A percentile compares a stretch with the other conserved stretches of the same genome.
Evolutionary conservation across 495 filamentous ascomycete species (phyloP).

Genomic region (Lophiotrema nucula): DNA sequence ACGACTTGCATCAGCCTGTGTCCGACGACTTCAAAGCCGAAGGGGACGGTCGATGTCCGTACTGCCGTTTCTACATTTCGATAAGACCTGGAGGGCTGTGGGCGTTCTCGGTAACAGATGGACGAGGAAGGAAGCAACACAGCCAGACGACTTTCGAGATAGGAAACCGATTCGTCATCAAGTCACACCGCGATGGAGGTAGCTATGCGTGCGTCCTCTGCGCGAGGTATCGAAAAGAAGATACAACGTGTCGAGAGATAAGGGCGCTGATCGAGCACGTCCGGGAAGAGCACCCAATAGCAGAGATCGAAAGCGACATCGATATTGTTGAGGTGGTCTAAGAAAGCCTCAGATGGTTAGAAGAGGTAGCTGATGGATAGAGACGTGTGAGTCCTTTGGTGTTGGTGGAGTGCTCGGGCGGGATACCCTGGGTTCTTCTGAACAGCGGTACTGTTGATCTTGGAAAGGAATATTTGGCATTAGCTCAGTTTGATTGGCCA

Average conservation of each 20-base stretch:
- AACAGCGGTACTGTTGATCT: too few relatives aligned
- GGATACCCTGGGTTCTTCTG: too few relatives aligned
- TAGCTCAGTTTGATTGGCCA: too few relatives aligned
- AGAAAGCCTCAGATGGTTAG: too few relatives aligned
- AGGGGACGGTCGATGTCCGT: conserved; percentile 23
- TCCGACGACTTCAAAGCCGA: conserved; percentile 14
- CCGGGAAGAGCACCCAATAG: conserved; percentile 16
- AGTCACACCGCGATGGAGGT: conserved; percentile 26
- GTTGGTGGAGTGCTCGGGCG: too few relatives aligned
- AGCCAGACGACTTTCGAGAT: conserved; percentile 10
- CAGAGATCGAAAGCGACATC: conserved; percentile 13
- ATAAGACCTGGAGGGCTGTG: conserved; percentile 11
- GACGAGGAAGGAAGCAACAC: conserved; percentile 3
- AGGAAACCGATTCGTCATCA: conserved; percentile 18
- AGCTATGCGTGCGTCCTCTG: conserved; percentile 26
- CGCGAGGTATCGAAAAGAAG: conserved; percentile 1
- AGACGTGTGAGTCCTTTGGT: too few relatives aligned
- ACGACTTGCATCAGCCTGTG: conserved; percentile 9
- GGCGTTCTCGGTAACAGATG: conserved; percentile 5
- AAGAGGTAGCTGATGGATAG: too few relatives aligned
- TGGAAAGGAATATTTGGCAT: too few relatives aligned
- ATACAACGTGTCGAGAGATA: conserved; percentile 21
- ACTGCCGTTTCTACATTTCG: conserved; percentile 13
- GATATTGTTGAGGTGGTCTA: conserved; percentile 22
- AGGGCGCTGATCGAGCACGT: conserved; percentile 25